phyloP scores from a whole-genome alignment of 2,329 filamentous ascomycete genomes.

The Thelonectria discophora region DNA sequence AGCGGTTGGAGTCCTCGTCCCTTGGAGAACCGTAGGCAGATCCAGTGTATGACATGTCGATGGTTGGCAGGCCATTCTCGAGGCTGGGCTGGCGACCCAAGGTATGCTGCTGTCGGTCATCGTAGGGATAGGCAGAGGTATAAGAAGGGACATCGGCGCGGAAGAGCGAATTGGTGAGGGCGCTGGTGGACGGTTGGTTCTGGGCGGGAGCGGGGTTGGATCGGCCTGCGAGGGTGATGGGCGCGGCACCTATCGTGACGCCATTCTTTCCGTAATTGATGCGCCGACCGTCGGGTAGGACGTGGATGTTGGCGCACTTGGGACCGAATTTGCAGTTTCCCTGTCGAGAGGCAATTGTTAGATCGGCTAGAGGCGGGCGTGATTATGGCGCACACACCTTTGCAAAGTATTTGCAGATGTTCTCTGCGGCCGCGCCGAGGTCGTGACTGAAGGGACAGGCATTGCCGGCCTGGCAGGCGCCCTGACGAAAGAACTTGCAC shows the following conservation, averaged over 20 bases:
- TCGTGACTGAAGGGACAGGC: slow-evolving; percentile 98
- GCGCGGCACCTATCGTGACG: slow-evolving; percentile 69
- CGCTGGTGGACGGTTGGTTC: slow-evolving; percentile 71
- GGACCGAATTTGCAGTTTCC: slow-evolving; percentile 99
- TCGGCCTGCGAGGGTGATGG: slow-evolving; percentile 71
- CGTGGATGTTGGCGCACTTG: slow-evolving; percentile 96
- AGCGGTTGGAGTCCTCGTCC: slow-evolving; percentile 66
- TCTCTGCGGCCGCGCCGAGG: slow-evolving; percentile 83
- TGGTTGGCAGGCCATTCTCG: slow-evolving; percentile 65
- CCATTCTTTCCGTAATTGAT: slow-evolving; percentile 82
- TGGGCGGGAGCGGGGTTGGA: slow-evolving; percentile 58
- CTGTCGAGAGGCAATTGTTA: slow-evolving; percentile 55
- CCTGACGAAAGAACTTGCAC: slow-evolving; percentile 99
- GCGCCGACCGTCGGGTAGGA: slow-evolving; percentile 90
- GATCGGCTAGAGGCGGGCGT: slow-evolving; percentile 29
- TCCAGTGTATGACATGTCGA: slow-evolving; percentile 66
- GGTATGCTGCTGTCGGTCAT: slow-evolving; percentile 54
- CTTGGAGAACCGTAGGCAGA: slow-evolving; percentile 84
- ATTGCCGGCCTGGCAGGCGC: slow-evolving; percentile 93
- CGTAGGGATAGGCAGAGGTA: slow-evolving; percentile 50
- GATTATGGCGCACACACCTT: slow-evolving; percentile 71
- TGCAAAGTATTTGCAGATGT: slow-evolving; percentile 97
- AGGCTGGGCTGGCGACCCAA: slow-evolving; percentile 60
- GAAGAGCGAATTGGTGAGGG: slow-evolving; percentile 69
- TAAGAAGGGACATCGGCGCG: slow-evolving; percentile 53